Base-by-base conservation (phyloP, 2,329 filamentous ascomycete genomes). In the Penicillium aurantiogriseum region DNA sequence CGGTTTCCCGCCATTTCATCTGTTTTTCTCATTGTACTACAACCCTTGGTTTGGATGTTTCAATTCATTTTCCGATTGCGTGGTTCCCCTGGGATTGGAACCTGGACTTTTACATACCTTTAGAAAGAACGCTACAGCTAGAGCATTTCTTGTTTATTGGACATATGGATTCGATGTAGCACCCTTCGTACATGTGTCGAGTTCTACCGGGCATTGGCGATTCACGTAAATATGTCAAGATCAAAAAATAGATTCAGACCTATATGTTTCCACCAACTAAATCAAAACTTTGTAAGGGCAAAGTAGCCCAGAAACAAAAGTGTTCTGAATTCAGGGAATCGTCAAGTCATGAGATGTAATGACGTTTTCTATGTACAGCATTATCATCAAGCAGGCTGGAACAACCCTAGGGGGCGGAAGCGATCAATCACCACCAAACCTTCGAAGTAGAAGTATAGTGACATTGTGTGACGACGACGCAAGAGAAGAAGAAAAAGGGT, bases 341-440 rank as follows among this genome's bases (percentile, higher is more conserved):
- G 49, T 63, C 59, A 58, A 60, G 49, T 65, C 61, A 53, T 63
- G 40, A 63, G 52, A 64, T 62, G 62, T 50, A 63, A 47, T 59
- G 58, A 59, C 44, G 58, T 52, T 38, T 57, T 62, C 57, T 65
- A 67, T 65, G 60, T 67, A 65, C 63, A 67, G 55, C 40, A 56
- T 57, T 56, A 49, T 58, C 55, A 63, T 63, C 38, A 53, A 56
- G 54, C 45, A 42, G 55, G 51, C 52, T 42, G 35, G 35, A 25
- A 38, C 27, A 42, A 44, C 27, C 19, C 25, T 3, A n/a, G 9
- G n/a, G 17, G 21, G 44, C 17, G 21, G 17, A 45, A 19, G 47
- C 25, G 15, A 46, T 51, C 52, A 45, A 38, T 29, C 33, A 47
- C 10, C 27, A 42, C 21, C 21, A 21, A 39, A 29, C 13, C 21